A percentile compares a stretch with the other conserved stretches of the same genome.
Conservation (phyloP, 164 flowering plant genomes). For the Taxillus chinensis region DNA sequence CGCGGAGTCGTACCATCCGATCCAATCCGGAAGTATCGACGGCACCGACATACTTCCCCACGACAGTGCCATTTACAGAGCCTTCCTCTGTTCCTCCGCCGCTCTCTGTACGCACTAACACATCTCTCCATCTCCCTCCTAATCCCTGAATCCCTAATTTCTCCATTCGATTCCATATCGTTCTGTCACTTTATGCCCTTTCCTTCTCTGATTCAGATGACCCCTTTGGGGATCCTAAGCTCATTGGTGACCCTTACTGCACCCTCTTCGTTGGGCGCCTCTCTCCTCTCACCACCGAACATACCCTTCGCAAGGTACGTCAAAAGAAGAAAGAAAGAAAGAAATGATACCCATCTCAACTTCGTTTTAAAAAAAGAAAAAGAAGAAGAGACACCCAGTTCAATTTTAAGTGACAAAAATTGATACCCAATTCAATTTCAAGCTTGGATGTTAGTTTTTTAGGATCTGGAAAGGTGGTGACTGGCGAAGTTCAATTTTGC, state of each 20-base stretch:
- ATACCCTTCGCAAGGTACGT: slow-evolving; percentile 51
- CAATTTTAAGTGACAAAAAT: too few species aligned
- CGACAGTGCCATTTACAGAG: slow-evolving; percentile 79
- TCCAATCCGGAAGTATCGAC: slow-evolving; percentile 94
- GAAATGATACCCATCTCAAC: too few species aligned
- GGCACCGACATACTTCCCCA: slow-evolving; percentile 85
- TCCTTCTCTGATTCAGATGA: slow-evolving; percentile 43
- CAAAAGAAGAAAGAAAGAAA: too few species aligned
- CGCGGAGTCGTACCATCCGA: slow-evolving; percentile 75
- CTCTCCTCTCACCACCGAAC: slow-evolving; percentile 62
- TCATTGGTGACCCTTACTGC: slow-evolving; percentile 73
- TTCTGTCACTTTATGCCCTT: not conserved
- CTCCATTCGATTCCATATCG: not conserved
- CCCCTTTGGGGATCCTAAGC: slow-evolving; percentile 81
- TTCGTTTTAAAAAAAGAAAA: too few species aligned
- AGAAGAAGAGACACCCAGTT: too few species aligned
- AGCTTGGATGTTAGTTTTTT: too few species aligned
- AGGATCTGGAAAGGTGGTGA: too few species aligned
- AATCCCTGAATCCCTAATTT: not conserved
- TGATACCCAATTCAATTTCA: too few species aligned
- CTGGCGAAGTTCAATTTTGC: too few species aligned
- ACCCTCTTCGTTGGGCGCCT: slow-evolving; percentile 82
- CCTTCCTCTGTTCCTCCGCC: slow-evolving; percentile 80
- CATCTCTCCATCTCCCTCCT: not conserved
- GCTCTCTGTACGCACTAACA: slow-evolving; percentile 45